Base-by-base conservation (phyloP, 768 basidiomycete species). In the Russula abietina region DNA sequence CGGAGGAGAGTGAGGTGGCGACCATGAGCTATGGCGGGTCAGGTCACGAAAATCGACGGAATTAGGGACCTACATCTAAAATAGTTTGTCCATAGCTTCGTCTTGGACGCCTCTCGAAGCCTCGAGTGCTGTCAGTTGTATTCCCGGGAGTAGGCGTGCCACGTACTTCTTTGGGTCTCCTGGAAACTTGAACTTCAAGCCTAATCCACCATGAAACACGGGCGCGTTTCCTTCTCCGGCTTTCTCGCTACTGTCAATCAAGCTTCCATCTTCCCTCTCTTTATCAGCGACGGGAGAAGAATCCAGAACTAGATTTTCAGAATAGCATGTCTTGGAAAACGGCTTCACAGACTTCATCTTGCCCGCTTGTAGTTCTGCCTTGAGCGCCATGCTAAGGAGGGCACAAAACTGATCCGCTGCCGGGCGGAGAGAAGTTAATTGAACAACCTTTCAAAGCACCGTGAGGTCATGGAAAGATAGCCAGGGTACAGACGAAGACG, bases 71-170 rank as follows among this genome's bases (percentile, higher is more conserved):
- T 69, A 95, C 93, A 78, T 69, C 81, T 79, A 24, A 98, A 80
- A 72, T 98, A 98, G 38, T 84, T 82, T 14, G 87, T 87, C 96
- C 96, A 99, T 17, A 98, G 80, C 74, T 97, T 97, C 68, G 96
- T 87, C 75, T 99, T 99, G 12, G 89, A 93, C 36, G 89, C 88
- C 75, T 96, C 93, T 22, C 91, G 83, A 54, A 96, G 77, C 75
- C 92, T 93, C 64, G 2, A 45, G 45, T 14, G 51, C 59, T 17
- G 28, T 51, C 7, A 60, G 38, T 46, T 46, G 16, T 49, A 46
- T 22, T 30, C 14, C 1, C 30, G 32, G 14, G 59, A 59, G 54
- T 4, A 45, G 65, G 14, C 26, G 48, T 10, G 49, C 52, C 50
- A 75, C 83, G 63, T 70, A 93, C 91, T 94, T 95, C 74, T 90